Evolutionary conservation across 2,329 filamentous ascomycete species (phyloP).

Genomic region (Shiraia sp.): DNA sequence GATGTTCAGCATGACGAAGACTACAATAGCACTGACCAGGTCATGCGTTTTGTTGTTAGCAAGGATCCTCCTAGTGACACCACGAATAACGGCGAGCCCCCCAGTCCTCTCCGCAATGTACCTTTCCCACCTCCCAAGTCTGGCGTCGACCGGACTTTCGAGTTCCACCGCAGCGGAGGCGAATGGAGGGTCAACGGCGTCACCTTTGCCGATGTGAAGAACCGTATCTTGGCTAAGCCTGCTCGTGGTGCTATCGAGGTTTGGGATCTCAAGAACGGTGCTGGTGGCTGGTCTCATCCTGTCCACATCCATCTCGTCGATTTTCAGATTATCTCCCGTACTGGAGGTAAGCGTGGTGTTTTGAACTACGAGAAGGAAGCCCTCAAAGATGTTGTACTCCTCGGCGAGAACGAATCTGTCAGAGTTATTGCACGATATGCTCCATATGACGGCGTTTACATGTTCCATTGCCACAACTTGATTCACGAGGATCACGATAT

Average conservation of each 20-base stretch:
- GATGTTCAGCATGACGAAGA: constrained; percentile 55
- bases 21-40: constrained; percentile 53
- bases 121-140: constrained; percentile 36
- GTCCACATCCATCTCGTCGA: constrained; percentile 64
- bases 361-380: constrained; percentile 56
- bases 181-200: constrained; percentile 47
- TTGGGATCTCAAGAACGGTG: constrained; percentile 51
- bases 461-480: constrained; percentile 50
- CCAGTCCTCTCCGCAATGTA: constrained; percentile 32
- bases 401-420: constrained; percentile 51
- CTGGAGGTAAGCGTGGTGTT: constrained; percentile 42
- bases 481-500: constrained; percentile 50
- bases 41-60: constrained; percentile 53
- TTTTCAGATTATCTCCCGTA: constrained; percentile 47
- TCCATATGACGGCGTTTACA: constrained; percentile 52
- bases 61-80: constrained; percentile 24
- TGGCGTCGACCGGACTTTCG: constrained; percentile 39
- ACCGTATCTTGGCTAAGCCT: constrained; percentile 44
- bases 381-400: constrained; percentile 61
- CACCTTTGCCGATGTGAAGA: constrained; percentile 39
- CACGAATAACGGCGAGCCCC: constrained; percentile 32
- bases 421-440: constrained; percentile 26
- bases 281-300: constrained; percentile 58
- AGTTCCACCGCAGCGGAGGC: constrained; percentile 33
- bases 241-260: constrained; percentile 41